These are phyloP conservation scores for Candida chauliodis DNA, from an alignment of 805 yeast species.

Conservation along the genomic window DNA sequence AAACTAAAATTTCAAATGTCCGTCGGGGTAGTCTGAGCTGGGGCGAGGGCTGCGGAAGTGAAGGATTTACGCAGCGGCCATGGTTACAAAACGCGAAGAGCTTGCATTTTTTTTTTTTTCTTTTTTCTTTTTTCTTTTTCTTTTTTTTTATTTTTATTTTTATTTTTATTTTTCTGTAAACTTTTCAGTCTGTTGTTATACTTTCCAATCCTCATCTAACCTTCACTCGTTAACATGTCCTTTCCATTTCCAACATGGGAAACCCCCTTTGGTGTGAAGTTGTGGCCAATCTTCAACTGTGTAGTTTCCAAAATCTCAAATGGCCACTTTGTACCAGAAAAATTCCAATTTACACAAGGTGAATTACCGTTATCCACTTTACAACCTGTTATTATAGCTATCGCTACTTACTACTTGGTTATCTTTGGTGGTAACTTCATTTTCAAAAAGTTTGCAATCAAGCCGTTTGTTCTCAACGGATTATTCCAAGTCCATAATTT, in stretches of 20 bases:
- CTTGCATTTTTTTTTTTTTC: background rate
- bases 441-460: slow-evolving; percentile 45
- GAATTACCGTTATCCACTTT: slow-evolving; percentile 66
- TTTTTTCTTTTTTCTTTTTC: slow-evolving; percentile 1
- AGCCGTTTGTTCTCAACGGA: slow-evolving; percentile 72
- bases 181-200: background rate
- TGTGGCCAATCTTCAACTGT: slow-evolving; percentile 64
- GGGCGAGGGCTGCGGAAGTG: too few relatives aligned
- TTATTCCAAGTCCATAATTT: slow-evolving; percentile 86
- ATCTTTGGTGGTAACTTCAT: slow-evolving; percentile 70
- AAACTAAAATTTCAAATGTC: too few relatives aligned
- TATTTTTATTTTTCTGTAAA: background rate
- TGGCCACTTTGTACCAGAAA: slow-evolving; percentile 25
- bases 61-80: too few relatives aligned
- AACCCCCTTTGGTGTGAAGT: slow-evolving; percentile 53
- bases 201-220: too few relatives aligned
- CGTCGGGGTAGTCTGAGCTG: too few relatives aligned
- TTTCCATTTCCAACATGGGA: slow-evolving; percentile 30
- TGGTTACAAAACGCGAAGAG: slow-evolving; percentile 5
- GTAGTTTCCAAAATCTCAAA: background rate
- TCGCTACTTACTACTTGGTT: slow-evolving; percentile 38
- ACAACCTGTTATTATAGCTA: slow-evolving; percentile 45
- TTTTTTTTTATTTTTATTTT: background rate
- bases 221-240: slow-evolving; percentile 1
- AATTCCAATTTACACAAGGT: slow-evolving; percentile 65